Evolutionary conservation across 306 rosid genomes (phyloP), one percentile per base, ranked within the genome.

Genomic region (Castanea sativa): DNA sequence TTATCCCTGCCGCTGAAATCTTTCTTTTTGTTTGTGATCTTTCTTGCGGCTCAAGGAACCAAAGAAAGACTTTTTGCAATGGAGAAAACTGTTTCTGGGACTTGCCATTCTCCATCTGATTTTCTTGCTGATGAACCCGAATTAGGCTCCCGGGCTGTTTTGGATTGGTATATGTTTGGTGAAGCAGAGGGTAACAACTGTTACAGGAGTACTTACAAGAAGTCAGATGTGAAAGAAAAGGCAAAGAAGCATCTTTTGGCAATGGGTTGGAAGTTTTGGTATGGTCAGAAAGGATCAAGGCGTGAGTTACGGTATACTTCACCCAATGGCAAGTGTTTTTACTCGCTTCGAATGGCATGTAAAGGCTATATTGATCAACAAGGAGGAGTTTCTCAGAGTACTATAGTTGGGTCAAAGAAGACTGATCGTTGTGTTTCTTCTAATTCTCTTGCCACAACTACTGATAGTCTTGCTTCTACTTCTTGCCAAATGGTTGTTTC

Each of bases 331-430:
- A 91, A 71, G 69, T 57, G 55, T 9, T 80, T 77, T 71, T 70
- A 56, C 63, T 85, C 93, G 30, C 97, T 93, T 4, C 79, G 83
- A 57, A 70, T 64, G 1, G 97, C 98, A 0, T 93, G 97, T 73
- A 45, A 85, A 52, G 71, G 59, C 21, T 87, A 76, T 20, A 83
- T 90, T 0, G 70, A 86, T 4, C 81, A 80, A 0, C 80, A 80
- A 1, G 83, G 81, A 19, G 78, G 55, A 0, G 27, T 45, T 43
- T 11, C 69, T 16, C 76, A 14, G 56, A 41, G 53, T 72, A 41
- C 45, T 8, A 8, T 41, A 41, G 49, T 6, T 6, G 64, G 30
- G 58, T 73, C 67, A 20, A 71, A 18, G 35, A 63, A 18, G 35
- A 18, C 51, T 67, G 72, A 32, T 19, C 58, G 29, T 19, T 4